These are phyloP conservation scores for Penicillium samsonianum DNA, from an alignment of 495 filamentous ascomycete genomes.

Conservation along the genomic window DNA sequence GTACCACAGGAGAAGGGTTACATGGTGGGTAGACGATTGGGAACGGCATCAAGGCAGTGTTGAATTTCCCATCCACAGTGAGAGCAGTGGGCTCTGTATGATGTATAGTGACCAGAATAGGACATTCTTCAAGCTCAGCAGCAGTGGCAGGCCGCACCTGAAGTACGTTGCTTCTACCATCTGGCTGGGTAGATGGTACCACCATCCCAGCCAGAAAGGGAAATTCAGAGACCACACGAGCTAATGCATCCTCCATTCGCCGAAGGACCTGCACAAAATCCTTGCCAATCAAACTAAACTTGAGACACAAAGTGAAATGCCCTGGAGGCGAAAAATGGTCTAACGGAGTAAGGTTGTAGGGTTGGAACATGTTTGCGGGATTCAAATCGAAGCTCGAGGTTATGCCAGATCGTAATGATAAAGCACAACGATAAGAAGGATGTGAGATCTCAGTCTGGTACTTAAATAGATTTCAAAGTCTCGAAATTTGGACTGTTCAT, in stretches of 20 bases:
- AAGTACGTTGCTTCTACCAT: background rate
- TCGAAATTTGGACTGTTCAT: no score
- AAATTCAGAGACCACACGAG: background rate
- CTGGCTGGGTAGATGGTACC: background rate
- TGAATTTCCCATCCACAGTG: background rate
- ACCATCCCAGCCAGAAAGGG: background rate
- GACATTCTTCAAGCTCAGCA: background rate
- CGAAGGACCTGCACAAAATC: background rate
- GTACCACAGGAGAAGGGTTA: conserved; percentile 3
- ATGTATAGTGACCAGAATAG: background rate
- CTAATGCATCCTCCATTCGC: background rate
- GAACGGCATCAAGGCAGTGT: background rate
- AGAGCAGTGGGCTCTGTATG: background rate
- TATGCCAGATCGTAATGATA: no score
- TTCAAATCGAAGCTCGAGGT: no score
- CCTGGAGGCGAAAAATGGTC: background rate
- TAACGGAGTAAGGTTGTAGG: background rate
- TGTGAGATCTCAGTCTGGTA: no score
- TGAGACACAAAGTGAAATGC: background rate
- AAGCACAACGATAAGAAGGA: no score
- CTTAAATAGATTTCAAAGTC: no score
- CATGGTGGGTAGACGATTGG: background rate
- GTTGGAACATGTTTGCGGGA: background rate
- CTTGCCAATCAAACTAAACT: background rate
- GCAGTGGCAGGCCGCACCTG: background rate